Evolutionary conservation across 179 eudicot genomes (phyloP), one percentile per base, ranked within the genome.

Genomic region (Vitellaria paradoxa): DNA sequence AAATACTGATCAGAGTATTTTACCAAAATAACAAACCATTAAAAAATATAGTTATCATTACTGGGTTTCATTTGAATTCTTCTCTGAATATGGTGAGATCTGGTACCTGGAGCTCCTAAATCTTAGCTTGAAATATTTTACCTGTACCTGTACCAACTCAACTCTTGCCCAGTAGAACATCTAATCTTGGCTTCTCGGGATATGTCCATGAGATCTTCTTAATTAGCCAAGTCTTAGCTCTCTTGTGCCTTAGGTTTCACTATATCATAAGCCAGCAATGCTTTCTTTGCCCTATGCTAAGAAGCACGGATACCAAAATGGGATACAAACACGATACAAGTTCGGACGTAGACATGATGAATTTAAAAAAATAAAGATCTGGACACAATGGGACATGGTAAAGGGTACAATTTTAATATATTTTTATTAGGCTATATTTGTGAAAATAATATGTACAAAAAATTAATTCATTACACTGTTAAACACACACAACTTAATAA

Each of bases 161-260:
- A n/a, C 64, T 72, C 75, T 17, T 5, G 37, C 73, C 72, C n/a
- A 70, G 50, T 15, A 53, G 46, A 70, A 70, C 13, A 23, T 52
- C 20, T 70, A 26, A 24, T 52, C 46, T 70, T 70, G 61, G 23
- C 74, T 26, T 7, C 61, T 50, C 21, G 2, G 46, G 60, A 24
- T 52, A 7, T 10, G 9, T 24, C n/a, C 21, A 7, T 24, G 61
- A 18, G 23, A 70, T 70, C 13, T 69, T 68, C 45, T 21, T 13
- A 37, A 30, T 30, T 30, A 2, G 70, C 70, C 49, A 37, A 66
- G 2, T 30, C 37, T 37, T 66, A 37, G 49, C 21, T 66, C 4
- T 66, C 12, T 40, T 66, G 70, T 11, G 49, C 49, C 70, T 6
- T 40, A 15, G 17, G 15, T 40, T 15, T 15, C 12, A 18, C 1